Percentiles rank a stretch among this genome's conserved stretches.
These are phyloP conservation scores for Gautieria morchelliformis DNA, from an alignment of 768 basidiomycete species.

Conservation along the genomic window DNA sequence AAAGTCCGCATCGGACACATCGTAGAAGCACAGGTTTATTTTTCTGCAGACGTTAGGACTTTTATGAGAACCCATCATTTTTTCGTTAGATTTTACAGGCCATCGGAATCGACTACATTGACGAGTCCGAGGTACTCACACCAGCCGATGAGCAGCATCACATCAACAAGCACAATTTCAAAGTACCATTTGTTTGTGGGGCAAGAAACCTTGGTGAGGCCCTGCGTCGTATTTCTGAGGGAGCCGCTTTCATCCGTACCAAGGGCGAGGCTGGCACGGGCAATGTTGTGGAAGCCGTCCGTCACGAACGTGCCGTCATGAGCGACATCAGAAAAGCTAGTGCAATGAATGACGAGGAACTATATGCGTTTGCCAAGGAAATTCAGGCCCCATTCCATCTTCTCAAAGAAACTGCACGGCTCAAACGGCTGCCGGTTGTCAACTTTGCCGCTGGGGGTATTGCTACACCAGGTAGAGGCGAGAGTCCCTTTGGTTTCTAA, in stretches of 20 bases:
- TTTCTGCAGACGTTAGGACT: slow-evolving; percentile 50
- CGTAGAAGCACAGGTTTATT: slow-evolving; percentile 81
- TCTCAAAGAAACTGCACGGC: slow-evolving; percentile 88
- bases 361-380: slow-evolving; percentile 88
- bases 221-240: slow-evolving; percentile 90
- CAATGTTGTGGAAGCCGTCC: slow-evolving; percentile 89
- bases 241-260: slow-evolving; percentile 96
- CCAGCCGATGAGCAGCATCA: slow-evolving; percentile 94
- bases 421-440: slow-evolving; percentile 90
- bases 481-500: background rate
- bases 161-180: slow-evolving; percentile 94
- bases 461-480: slow-evolving; percentile 69
- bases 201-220: slow-evolving; percentile 94
- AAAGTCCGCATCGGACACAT: slow-evolving; percentile 96
- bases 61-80: background rate
- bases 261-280: slow-evolving; percentile 91
- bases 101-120: slow-evolving; percentile 93
- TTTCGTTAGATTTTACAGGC: slow-evolving; percentile 73
- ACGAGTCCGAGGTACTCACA: slow-evolving; percentile 90
- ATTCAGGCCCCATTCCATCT: slow-evolving; percentile 91
- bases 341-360: slow-evolving; percentile 89
- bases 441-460: slow-evolving; percentile 95
- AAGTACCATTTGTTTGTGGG: slow-evolving; percentile 94
- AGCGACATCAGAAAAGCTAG: slow-evolving; percentile 77
- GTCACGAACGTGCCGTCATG: slow-evolving; percentile 79